Evolutionary conservation across 495 filamentous ascomycete genomes (phyloP).

Genomic region (Aspergillus biplanus): DNA sequence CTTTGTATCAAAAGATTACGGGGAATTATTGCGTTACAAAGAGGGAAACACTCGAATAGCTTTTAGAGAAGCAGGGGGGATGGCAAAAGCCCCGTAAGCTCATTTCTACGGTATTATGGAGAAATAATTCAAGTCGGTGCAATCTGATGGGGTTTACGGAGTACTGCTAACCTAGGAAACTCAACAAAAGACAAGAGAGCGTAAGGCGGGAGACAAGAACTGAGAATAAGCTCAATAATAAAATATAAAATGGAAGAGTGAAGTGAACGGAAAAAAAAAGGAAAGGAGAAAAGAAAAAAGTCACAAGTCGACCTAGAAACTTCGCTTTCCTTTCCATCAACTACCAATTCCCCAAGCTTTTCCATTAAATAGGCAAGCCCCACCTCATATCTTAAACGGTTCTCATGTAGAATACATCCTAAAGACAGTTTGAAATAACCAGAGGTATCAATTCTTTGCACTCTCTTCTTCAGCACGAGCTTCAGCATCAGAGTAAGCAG

Average conservation of each 20-base stretch:
- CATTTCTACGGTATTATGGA: not conserved
- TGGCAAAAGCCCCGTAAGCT: too few relatives aligned
- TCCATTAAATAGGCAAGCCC: constrained; percentile 9
- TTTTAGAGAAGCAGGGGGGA: too few relatives aligned
- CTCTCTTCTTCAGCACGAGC: constrained; percentile 22
- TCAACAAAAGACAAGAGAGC: not conserved
- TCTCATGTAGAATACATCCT: not conserved
- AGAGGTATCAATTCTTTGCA: constrained; percentile 37
- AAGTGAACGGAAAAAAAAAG: constrained; percentile 13
- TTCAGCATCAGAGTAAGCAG: constrained; percentile 38
- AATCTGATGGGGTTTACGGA: constrained; percentile 7
- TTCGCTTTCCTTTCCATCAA: not conserved
- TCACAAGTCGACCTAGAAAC: not conserved
- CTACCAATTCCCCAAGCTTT: constrained; percentile 7
- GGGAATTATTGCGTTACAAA: too few relatives aligned
- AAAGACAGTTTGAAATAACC: not conserved
- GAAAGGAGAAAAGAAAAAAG: constrained; percentile 14
- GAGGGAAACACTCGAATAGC: too few relatives aligned
- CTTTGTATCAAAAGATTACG: not conserved
- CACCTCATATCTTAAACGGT: not conserved
- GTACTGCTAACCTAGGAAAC: not conserved
- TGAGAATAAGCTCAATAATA: constrained; percentile 21
- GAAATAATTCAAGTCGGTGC: not conserved
- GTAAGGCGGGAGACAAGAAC: constrained; percentile 2
- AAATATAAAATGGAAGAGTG: constrained; percentile 3